phyloP scores from a whole-genome alignment of 73 alveolate genomes.

The Symbiodinium natans region DNA sequence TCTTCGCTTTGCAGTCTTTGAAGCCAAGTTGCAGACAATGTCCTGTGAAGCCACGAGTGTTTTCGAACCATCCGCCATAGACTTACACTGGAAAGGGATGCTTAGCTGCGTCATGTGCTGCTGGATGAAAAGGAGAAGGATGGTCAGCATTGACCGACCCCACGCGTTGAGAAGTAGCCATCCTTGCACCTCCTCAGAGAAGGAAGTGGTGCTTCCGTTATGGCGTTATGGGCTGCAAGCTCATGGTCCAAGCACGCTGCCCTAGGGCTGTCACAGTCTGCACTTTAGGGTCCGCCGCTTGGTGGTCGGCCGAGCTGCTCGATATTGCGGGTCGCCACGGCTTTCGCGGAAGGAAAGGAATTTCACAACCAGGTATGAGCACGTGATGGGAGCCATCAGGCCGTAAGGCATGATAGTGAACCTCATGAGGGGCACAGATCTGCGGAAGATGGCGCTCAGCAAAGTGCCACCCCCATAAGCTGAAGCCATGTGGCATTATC shows the following conservation, averaged over 20 bases:
- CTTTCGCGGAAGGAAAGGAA: slow-evolving; percentile 82
- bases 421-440: not conserved
- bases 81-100: slow-evolving; percentile 60
- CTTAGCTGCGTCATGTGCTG: slow-evolving; percentile 89
- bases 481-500: slow-evolving; percentile 46
- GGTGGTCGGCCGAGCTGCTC: not conserved
- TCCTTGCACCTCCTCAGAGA: slow-evolving; percentile 56
- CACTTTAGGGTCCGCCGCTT: too few species aligned
- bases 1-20: too few species aligned
- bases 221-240: not conserved
- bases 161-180: slow-evolving; percentile 79
- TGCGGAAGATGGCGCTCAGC: too few species aligned
- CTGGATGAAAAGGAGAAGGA: slow-evolving; percentile 83
- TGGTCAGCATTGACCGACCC: slow-evolving; percentile 90
- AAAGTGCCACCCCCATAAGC: not conserved
- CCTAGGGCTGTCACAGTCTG: too few species aligned
- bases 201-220: not conserved
- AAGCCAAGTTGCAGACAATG: slow-evolving; percentile 33
- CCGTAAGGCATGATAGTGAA: slow-evolving; percentile 42
- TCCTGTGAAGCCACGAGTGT: slow-evolving; percentile 60
- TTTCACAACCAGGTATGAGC: slow-evolving; percentile 46
- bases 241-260: too few species aligned
- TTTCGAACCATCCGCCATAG: slow-evolving; percentile 34
- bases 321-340: slow-evolving; percentile 87
- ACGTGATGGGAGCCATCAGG: slow-evolving; percentile 62